Base-by-base conservation (phyloP, 140 eudicot species). In the Oenanthe javanica region DNA sequence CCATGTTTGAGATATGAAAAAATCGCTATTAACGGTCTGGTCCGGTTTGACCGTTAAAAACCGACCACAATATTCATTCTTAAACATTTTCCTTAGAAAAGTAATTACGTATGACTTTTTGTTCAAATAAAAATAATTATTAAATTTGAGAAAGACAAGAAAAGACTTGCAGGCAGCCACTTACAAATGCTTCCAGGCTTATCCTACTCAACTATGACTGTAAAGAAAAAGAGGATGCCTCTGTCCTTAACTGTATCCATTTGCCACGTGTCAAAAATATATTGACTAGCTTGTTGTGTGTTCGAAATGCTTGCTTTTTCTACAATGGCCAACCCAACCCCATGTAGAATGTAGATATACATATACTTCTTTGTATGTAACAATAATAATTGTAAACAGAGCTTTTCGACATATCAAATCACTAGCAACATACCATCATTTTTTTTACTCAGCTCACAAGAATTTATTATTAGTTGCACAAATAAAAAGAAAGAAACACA, bases 131-230 rank as follows among this genome's bases (percentile, higher is more conserved):
- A 61, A n/a, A n/a, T 7, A 31, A 13, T 0, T 27, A 14, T 4
- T 14, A 67, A 69, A 36, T 36, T 1, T 31, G 13, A 69, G 36
- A 13, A 5, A 69, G 74, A 67, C 76, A 38, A 38, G 48, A 12
- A 42, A 72, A 38, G 9, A 9, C 25, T 18, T 10, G 2, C 19
- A 42, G 51, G 6, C 25, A 38, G 70, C 70, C 38, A 63, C 70
- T 63, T 63, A 38, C 70, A 63, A 63, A 23, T 7, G 70, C 70
- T 63, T 63, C 70, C 70, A 63, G 38, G 70, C 16, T 10, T 23
- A 74, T 23, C 57, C 86, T 88, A 87, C 91, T 85, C 81, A 82
- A 85, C 13, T 81, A 80, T 85, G 89, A 87, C 59, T 79, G 88
- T 79, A 81, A n/a, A 83, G 57, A 69, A 79, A 80, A 78, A 76